A percentile compares a stretch with the other conserved stretches of the same genome.
phyloP scores from a whole-genome alignment of 192 early-diverging fungal species.

The Rhizophagus prolifer region DNA sequence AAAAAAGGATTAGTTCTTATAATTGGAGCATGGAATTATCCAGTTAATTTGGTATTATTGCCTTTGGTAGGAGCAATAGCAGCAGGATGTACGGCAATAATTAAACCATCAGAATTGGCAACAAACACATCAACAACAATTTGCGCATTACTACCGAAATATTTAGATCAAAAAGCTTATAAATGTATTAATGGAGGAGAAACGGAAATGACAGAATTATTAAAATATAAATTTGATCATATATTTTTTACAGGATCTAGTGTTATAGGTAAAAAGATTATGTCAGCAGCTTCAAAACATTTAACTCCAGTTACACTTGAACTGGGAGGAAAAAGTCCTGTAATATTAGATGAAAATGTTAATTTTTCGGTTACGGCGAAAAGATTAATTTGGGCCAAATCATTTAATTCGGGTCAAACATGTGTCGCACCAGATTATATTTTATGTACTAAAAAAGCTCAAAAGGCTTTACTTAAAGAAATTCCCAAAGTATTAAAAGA shows the following conservation, averaged over 20 bases:
- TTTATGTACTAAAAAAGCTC: slow-evolving; percentile 50
- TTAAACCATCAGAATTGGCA: slow-evolving; percentile 87
- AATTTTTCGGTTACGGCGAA: slow-evolving; percentile 66
- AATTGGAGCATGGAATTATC: slow-evolving; percentile 58
- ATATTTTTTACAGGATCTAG: slow-evolving; percentile 92
- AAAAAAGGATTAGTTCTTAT: slow-evolving; percentile 36
- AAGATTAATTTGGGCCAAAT: slow-evolving; percentile 80
- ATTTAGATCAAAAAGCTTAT: slow-evolving; percentile 66
- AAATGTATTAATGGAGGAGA: slow-evolving; percentile 78
- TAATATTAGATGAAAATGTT: slow-evolving; percentile 61
- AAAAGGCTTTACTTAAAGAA: slow-evolving; percentile 49
- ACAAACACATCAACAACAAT: slow-evolving; percentile 62
- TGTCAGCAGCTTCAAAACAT: slow-evolving; percentile 81
- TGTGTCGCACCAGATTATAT: slow-evolving; percentile 81
- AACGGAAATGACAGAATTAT: slow-evolving; percentile 68
- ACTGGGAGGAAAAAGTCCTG: slow-evolving; percentile 89
- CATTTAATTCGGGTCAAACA: slow-evolving; percentile 84
- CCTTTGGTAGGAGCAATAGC: slow-evolving; percentile 86
- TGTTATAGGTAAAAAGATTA: slow-evolving; percentile 76
- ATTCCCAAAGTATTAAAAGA: slow-evolving; percentile 42
- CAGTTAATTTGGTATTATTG: slow-evolving; percentile 59
- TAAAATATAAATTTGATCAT: slow-evolving; percentile 80
- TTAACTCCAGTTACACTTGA: slow-evolving; percentile 88
- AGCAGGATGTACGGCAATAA: slow-evolving; percentile 78
- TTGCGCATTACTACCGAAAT: slow-evolving; percentile 63